A percentile compares a stretch with the other conserved stretches of the same genome.
Evolutionary conservation across 805 yeast species (phyloP).

Genomic region (Jamesozyma spencerorum): DNA sequence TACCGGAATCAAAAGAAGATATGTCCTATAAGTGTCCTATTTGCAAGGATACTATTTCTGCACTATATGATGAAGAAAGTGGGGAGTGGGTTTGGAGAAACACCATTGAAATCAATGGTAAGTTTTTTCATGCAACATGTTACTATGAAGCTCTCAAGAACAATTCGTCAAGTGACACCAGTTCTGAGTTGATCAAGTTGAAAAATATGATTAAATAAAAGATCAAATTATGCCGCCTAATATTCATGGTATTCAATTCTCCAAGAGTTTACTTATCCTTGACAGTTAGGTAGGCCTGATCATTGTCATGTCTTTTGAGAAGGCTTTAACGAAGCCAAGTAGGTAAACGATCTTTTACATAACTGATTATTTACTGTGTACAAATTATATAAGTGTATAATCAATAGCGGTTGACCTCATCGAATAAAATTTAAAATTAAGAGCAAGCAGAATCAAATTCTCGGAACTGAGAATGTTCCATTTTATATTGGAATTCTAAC

Average conservation of each 20-base stretch:
- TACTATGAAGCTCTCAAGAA: constrained; percentile 45
- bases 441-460: too few species aligned
- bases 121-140: constrained; percentile 59
- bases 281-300: neutral
- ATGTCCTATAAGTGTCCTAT: constrained; percentile 56
- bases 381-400: too few species aligned
- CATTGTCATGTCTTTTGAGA: neutral
- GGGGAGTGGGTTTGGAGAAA: constrained; percentile 82
- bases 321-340: too few species aligned
- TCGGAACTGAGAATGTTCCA: too few species aligned
- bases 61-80: constrained; percentile 60
- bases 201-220: constrained; percentile 13
- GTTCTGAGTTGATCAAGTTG: constrained; percentile 17
- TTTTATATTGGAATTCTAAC: too few species aligned
- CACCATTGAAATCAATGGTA: constrained; percentile 43
- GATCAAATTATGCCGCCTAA: too few species aligned
- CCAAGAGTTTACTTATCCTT: too few species aligned
- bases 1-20: constrained; percentile 55
- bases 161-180: constrained; percentile 11
- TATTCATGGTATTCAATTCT: neutral
- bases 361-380: too few species aligned
- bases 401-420: too few species aligned
- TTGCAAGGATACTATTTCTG: constrained; percentile 56
- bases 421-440: too few species aligned
- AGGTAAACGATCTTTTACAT: too few species aligned